A percentile compares a stretch with the other conserved stretches of the same genome.
phyloP scores from a whole-genome alignment of 176 grass and related monocot genomes.

The Carex scoparia region DNA sequence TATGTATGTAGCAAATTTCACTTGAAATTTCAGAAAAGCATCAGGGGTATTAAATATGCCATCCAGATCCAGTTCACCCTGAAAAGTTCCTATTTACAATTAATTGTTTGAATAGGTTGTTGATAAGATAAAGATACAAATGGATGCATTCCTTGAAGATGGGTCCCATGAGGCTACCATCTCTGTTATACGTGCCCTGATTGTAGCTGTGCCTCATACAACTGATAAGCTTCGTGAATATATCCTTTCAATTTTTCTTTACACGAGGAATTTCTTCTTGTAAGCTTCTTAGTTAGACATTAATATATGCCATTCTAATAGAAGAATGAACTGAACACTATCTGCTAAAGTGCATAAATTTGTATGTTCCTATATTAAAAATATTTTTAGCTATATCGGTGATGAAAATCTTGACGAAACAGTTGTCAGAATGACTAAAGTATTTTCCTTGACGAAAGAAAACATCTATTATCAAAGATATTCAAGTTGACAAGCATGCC shows the following conservation, averaged over 20 bases:
- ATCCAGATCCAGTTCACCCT: not conserved
- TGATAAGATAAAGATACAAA: slow-evolving; percentile 95
- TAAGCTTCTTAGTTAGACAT: not conserved
- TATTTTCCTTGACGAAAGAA: slow-evolving; percentile 62
- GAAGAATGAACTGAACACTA: not conserved
- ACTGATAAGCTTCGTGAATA: slow-evolving; percentile 94
- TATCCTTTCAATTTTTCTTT: slow-evolving; percentile 56
- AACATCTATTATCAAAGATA: slow-evolving; percentile 95
- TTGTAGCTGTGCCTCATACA: slow-evolving; percentile 77
- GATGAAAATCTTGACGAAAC: not conserved
- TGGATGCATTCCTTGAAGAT: slow-evolving; percentile 99
- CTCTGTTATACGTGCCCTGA: slow-evolving; percentile 79
- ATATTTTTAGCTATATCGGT: not conserved
- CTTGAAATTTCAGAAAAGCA: not conserved
- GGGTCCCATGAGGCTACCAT: slow-evolving; percentile 86
- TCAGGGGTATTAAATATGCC: not conserved
- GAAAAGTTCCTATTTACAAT: not conserved
- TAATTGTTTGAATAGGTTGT: slow-evolving; percentile 49
- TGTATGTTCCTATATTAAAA: not conserved
- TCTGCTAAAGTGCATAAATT: not conserved
- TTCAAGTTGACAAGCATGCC: slow-evolving; percentile 58
- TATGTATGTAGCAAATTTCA: not conserved
- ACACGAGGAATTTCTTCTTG: not conserved
- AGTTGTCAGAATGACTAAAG: not conserved
- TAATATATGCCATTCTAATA: not conserved